Conservation (phyloP, 306 rosid genomes). For the Amphicarpaea edgeworthii region DNA sequence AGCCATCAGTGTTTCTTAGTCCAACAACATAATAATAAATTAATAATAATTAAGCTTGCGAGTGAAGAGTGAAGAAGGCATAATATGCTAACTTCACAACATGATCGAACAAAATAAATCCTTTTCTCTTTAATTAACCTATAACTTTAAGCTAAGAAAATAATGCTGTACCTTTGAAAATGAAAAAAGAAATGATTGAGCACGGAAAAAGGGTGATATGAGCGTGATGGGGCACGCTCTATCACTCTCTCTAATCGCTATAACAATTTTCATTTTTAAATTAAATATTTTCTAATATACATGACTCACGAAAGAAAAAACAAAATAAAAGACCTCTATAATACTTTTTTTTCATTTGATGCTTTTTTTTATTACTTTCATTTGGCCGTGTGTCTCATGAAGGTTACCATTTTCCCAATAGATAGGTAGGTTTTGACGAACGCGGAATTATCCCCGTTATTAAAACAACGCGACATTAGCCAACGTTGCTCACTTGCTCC, state of each 20-base stretch:
- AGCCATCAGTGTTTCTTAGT: not conserved
- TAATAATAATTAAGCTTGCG: constrained; percentile 23
- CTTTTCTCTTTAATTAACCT: constrained; percentile 4
- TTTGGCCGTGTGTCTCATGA: not conserved
- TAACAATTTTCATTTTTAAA: not conserved
- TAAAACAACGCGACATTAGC: not conserved
- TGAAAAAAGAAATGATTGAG: not conserved
- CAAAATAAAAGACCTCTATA: not conserved
- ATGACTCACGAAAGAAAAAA: no score
- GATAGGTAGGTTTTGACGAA: not conserved
- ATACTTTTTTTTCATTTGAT: not conserved
- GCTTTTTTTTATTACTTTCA: not conserved
- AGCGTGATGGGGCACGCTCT: not conserved
- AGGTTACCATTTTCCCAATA: not conserved
- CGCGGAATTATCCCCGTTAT: not conserved
- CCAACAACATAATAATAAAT: not conserved
- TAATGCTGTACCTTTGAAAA: not conserved
- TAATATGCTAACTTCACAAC: not conserved
- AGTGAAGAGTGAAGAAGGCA: not conserved
- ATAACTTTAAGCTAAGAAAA: not conserved
- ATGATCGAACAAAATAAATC: not conserved
- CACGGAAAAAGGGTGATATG: constrained; percentile 4
- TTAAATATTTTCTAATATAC: no score
- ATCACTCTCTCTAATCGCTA: not conserved
- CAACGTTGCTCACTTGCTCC: not conserved